phyloP scores from a whole-genome alignment of 257 asterid species.

The Primulina tabacum region DNA sequence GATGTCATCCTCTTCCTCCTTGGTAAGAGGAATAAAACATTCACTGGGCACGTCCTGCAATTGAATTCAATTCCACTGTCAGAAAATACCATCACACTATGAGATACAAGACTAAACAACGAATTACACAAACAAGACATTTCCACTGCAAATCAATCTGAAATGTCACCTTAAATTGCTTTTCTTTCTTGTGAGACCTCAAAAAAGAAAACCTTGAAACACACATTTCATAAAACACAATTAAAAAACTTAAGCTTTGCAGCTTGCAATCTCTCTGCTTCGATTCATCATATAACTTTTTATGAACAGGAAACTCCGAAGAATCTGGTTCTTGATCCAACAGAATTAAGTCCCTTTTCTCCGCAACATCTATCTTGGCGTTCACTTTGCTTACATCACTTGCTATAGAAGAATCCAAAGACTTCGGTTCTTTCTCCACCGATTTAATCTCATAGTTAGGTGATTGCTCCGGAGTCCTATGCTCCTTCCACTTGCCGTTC shows the following conservation, averaged over 20 bases:
- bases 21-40: conserved; percentile 64
- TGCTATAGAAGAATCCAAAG: conserved; percentile 41
- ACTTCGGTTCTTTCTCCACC: conserved; percentile 33
- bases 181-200: conserved; percentile 44
- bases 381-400: conserved; percentile 32
- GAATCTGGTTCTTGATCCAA: conserved; percentile 27
- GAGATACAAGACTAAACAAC: conserved; percentile 17
- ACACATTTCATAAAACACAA: conserved; percentile 32
- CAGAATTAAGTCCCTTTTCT: conserved; percentile 30
- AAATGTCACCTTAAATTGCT: conserved; percentile 28
- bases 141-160: neutral
- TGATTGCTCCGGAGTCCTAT: conserved; percentile 27
- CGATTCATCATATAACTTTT: conserved; percentile 26
- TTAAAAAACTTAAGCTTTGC: conserved; percentile 27
- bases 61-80: conserved; percentile 17
- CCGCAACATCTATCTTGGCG: conserved; percentile 32
- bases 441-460: conserved; percentile 24
- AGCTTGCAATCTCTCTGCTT: conserved; percentile 33
- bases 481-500: conserved; percentile 23
- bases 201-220: conserved; percentile 15
- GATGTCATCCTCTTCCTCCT: conserved; percentile 54
- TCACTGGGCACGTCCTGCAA: conserved; percentile 53
- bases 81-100: neutral
- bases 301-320: conserved; percentile 27
- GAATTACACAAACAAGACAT: conserved; percentile 14